Evolutionary conservation across 192 early-diverging fungal genomes (phyloP).

Genomic region (Coemansia sp.): DNA sequence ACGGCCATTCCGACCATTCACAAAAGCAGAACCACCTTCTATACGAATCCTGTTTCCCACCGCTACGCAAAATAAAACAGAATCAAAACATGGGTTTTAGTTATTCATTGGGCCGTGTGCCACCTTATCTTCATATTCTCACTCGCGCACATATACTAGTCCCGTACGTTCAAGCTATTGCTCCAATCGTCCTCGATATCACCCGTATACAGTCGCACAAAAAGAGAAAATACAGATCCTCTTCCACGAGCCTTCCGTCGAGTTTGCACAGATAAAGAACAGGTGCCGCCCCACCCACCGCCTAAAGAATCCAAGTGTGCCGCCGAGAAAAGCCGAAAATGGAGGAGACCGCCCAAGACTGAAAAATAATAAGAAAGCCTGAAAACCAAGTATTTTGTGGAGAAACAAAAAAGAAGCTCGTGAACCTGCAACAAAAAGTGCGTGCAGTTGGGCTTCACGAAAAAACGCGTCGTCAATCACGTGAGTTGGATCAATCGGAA

Average conservation of each 20-base stretch:
- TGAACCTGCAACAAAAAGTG: neutral
- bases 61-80: constrained; percentile 1
- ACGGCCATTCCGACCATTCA: constrained; percentile 22
- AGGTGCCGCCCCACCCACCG: neutral
- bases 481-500: neutral
- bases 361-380: neutral
- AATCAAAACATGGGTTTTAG: neutral
- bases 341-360: neutral
- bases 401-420: neutral
- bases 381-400: neutral
- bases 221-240: neutral
- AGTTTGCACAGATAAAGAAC: neutral
- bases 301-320: neutral
- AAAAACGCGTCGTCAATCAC: neutral
- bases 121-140: neutral
- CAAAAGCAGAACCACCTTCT: neutral
- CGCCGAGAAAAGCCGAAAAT: neutral
- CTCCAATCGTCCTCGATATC: neutral
- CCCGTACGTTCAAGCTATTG: neutral
- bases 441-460: neutral
- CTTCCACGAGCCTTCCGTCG: neutral
- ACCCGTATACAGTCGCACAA: neutral
- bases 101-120: neutral
- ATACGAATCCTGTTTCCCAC: neutral
- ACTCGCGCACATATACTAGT: neutral